Evolutionary conservation across 169 alveolate genomes (phyloP), one percentile per base, ranked within the genome.

Genomic region (Perkinsus marinus): DNA sequence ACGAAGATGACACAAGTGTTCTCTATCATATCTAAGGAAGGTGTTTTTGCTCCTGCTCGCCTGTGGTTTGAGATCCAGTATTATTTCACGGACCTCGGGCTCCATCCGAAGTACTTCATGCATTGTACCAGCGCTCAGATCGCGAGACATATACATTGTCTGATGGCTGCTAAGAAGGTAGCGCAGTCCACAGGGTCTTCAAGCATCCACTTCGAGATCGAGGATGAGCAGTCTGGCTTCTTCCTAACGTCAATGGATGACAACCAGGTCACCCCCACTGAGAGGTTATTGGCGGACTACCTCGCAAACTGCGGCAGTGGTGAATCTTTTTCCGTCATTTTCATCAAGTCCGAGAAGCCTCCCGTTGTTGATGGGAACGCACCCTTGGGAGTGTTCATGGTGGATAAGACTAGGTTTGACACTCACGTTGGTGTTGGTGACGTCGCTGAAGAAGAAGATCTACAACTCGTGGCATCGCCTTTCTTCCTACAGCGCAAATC

Each of bases 381-480:
- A 2, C 5, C 79, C 22, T 57, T 57, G 79, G 79, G 79, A 16
- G 79, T 57, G 79, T 57, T 57, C 34, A 57, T 57, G 79, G 79
- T 57, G 37, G 79, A 57, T 30, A 57, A 57, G 79, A 57, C 79
- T 5, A 57, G 79, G 79, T 57, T 57, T 30, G 79, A 57, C 3
- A 57, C 79, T 57, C 79, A 57, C 34, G 79, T 57, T 16, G 79
- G 79, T 57, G 79, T 57, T 7, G 79, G 79, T 13, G 79, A 57
- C 79, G 22, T 57, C 22, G 79, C 79, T 37, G 92, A 90, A 39
- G 92, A 90, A 34, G 68, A 30, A 13, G 89, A 41, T 39, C 68
- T 90, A 30, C 89, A 90, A 68, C 38, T 90, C 47, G 89, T 90
- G 43, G 92, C 92, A 30, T 34, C 92, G 26, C 89, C 92, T 13